Conservation (phyloP, 2,329 filamentous ascomycete species). For the Fusarium incarnatum region DNA sequence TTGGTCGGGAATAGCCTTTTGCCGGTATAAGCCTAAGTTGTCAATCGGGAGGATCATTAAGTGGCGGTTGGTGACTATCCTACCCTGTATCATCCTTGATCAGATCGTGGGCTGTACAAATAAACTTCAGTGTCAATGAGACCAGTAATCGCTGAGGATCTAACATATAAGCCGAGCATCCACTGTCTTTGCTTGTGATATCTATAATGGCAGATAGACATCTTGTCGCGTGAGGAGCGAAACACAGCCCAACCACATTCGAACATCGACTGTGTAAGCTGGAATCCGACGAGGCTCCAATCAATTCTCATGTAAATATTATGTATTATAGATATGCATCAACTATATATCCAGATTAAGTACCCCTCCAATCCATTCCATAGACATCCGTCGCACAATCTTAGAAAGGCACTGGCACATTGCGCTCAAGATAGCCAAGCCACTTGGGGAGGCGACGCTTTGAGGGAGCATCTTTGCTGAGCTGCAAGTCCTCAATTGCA, state of each 20-base stretch:
- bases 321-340: not conserved
- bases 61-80: no score
- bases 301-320: not conserved
- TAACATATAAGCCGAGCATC: not conserved
- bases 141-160: no score
- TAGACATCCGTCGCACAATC: no score
- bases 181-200: not conserved
- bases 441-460: conserved; percentile 64
- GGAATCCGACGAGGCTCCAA: no score
- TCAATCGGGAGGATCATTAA: not conserved
- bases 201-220: not conserved
- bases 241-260: no score
- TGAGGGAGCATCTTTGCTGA: conserved; percentile 55
- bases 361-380: no score
- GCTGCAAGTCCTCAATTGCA: conserved; percentile 71
- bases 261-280: no score
- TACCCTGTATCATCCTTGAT: not conserved
- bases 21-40: accelerated
- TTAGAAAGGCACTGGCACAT: conserved; percentile 55
- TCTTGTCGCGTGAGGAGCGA: not conserved
- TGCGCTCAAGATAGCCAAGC: conserved; percentile 62
- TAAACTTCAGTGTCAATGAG: no score
- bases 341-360: not conserved
- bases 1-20: not conserved
- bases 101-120: no score